Evolutionary conservation across 2,329 filamentous ascomycete genomes (phyloP).

Genomic region (Neobulgaria alba): DNA sequence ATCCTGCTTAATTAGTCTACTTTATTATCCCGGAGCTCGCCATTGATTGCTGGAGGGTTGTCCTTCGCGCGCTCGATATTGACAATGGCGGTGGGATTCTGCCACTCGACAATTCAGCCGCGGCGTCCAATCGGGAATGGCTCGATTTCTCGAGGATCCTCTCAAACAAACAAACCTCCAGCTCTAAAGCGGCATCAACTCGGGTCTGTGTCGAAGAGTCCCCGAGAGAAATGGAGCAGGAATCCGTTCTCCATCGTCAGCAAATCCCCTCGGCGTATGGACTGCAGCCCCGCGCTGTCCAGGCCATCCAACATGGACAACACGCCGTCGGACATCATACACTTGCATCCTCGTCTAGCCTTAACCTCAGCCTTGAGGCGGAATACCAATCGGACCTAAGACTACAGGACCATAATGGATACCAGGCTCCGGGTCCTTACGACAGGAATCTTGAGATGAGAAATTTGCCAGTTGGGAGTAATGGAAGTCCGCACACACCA

Average conservation of each 20-base stretch:
- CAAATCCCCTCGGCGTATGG: constrained; percentile 22
- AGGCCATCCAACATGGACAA: constrained; percentile 28
- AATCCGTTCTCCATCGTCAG: constrained; percentile 26
- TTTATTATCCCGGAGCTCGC: too few species aligned
- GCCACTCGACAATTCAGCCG: too few species aligned
- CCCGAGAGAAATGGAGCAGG: too few species aligned
- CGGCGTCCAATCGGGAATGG: not conserved
- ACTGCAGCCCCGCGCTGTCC: constrained; percentile 27
- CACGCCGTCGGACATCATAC: constrained; percentile 20
- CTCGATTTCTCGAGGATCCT: constrained; percentile 21
- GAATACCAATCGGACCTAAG: constrained; percentile 32
- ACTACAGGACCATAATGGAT: constrained; percentile 29
- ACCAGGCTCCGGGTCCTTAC: constrained; percentile 29
- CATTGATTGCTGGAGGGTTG: too few species aligned
- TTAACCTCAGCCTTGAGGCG: constrained; percentile 34
- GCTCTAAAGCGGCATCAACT: constrained; percentile 2
- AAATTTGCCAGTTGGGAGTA: constrained; percentile 24
- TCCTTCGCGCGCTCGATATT: too few species aligned
- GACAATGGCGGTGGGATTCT: too few species aligned
- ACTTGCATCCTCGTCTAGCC: constrained; percentile 30
- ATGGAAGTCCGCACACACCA: constrained; percentile 29
- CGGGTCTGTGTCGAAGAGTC: constrained; percentile 23
- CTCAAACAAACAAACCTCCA: constrained; percentile 13
- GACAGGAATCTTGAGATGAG: constrained; percentile 28
- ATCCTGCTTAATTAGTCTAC: too few species aligned